A percentile compares a stretch with the other conserved stretches of the same genome.
These are phyloP conservation scores for Postia placenta DNA, from an alignment of 768 basidiomycete species.

Conservation along the genomic window DNA sequence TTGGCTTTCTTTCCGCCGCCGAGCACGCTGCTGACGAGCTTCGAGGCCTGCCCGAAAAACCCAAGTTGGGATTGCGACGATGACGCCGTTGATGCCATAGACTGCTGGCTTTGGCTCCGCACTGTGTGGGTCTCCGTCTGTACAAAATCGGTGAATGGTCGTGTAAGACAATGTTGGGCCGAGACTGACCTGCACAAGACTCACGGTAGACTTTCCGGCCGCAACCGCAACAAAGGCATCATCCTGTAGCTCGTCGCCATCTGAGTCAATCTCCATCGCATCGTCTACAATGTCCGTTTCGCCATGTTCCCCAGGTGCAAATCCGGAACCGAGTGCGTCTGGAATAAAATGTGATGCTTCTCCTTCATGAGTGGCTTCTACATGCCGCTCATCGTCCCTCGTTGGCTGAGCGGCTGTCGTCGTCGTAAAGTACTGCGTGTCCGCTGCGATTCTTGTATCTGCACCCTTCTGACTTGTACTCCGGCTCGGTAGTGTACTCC, in stretches of 20 bases:
- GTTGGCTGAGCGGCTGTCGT: constrained; percentile 5
- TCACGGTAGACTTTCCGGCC: constrained; percentile 30
- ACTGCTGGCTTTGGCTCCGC: constrained; percentile 50
- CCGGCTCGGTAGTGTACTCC: constrained; percentile 63
- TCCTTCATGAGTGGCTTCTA: too few species aligned
- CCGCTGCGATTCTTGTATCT: constrained; percentile 12
- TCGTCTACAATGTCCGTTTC: constrained; percentile 29
- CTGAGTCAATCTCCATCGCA: constrained; percentile 30
- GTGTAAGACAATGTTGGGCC: not conserved
- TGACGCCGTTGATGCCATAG: constrained; percentile 37
- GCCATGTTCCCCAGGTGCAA: constrained; percentile 8
- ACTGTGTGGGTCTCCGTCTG: constrained; percentile 13
- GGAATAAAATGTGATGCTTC: too few species aligned
- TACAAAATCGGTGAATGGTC: not conserved
- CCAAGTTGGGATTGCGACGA: constrained; percentile 43
- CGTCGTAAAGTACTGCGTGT: constrained; percentile 12
- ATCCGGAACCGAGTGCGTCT: constrained; percentile 4
- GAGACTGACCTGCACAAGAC: constrained; percentile 23
- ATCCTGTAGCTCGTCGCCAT: constrained; percentile 30
- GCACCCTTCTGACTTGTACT: constrained; percentile 23
- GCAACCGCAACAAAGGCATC: constrained; percentile 38
- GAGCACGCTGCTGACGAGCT: constrained; percentile 59
- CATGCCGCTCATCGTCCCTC: too few species aligned
- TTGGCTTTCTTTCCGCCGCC: constrained; percentile 68
- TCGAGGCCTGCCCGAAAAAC: constrained; percentile 66